These are phyloP conservation scores for Candida saitoana DNA, from an alignment of 805 yeast species.

Conservation along the genomic window DNA sequence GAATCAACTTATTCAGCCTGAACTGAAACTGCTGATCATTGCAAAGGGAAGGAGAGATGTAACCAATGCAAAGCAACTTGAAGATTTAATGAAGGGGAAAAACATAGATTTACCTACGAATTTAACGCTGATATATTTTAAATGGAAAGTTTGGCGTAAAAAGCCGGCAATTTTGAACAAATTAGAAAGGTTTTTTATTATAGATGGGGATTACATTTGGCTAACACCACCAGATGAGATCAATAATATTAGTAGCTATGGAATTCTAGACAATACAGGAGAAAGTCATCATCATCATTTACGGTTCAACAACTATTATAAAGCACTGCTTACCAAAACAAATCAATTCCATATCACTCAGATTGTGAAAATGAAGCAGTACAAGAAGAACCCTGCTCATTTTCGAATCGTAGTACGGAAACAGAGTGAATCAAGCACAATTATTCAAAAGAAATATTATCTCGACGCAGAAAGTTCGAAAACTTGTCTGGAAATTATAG, in stretches of 20 bases:
- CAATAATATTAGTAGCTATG: constrained; percentile 12
- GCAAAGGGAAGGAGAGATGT: neutral
- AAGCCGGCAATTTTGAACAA: constrained; percentile 78
- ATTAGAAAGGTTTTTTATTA: constrained; percentile 76
- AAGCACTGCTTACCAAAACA: constrained; percentile 77
- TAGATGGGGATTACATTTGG: constrained; percentile 93
- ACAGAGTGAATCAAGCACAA: constrained; percentile 29
- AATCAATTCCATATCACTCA: constrained; percentile 83
- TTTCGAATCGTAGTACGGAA: constrained; percentile 70
- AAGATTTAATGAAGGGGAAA: constrained; percentile 27
- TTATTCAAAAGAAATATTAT: constrained; percentile 77
- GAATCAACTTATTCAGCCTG: neutral
- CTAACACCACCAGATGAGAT: constrained; percentile 81
- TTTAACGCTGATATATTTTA: constrained; percentile 60
- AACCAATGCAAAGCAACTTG: constrained; percentile 22
- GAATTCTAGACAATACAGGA: constrained; percentile 15
- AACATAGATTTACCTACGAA: constrained; percentile 29
- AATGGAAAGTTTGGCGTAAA: constrained; percentile 84
- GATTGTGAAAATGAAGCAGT: constrained; percentile 69
- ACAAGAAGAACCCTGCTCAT: constrained; percentile 67
- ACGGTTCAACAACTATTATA: constrained; percentile 35
- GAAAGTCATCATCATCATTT: constrained; percentile 36
- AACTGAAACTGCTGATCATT: neutral
- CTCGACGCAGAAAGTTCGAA: constrained; percentile 64
- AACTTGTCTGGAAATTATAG: constrained; percentile 72